Base-by-base conservation (phyloP, 148 eudicot genomes). In the Camellia lanceoleosa region DNA sequence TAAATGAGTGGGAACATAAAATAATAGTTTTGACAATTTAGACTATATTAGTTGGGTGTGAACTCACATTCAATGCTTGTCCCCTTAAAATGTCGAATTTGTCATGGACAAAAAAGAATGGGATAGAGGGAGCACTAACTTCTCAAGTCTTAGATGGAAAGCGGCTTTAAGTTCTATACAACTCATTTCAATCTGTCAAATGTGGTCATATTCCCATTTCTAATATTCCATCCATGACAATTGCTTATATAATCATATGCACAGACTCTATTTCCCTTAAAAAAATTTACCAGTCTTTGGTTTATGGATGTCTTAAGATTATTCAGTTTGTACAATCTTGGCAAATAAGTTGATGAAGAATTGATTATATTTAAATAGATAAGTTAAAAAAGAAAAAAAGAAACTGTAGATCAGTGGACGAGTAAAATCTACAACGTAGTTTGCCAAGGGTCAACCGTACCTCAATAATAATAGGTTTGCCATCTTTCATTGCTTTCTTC, bases 401-500 rank as follows among this genome's bases (percentile, higher is more conserved):
- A n/a, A 18, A 23, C 3, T 11, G 38, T 51, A 54, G 18, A 51
- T 66, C 16, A 11, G 20, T 51, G 18, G 9, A 51, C 23, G 7
- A 63, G 5, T 41, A 14, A 72, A 47, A 43, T 30, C 19, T 18
- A 55, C 46, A 71, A 67, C 16, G 70, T 60, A 74, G 30, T 67
- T 67, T 65, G 47, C 51, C 18, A 59, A 56, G 18, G 58, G 41
- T 23, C 11, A 61, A 75, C 63, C 54, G 16, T 86, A 96, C 99
- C 98, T 96, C 99, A 80, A 96, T 96, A 78, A 96, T 96, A 76
- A 96, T 91, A 60, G 99, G 99, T 67, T 96, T 96, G 77, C 99
- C 99, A 87, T 96, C 99, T 85, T 96, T 96, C 95, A 96, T 93
- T 79, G 99, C 99, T 87, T 96, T 96, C 92, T 93, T 96, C 82